Evolutionary conservation across 192 early-diverging fungal genomes (phyloP), one percentile per base, ranked within the genome.

Genomic region (Backusella psychrophila): DNA sequence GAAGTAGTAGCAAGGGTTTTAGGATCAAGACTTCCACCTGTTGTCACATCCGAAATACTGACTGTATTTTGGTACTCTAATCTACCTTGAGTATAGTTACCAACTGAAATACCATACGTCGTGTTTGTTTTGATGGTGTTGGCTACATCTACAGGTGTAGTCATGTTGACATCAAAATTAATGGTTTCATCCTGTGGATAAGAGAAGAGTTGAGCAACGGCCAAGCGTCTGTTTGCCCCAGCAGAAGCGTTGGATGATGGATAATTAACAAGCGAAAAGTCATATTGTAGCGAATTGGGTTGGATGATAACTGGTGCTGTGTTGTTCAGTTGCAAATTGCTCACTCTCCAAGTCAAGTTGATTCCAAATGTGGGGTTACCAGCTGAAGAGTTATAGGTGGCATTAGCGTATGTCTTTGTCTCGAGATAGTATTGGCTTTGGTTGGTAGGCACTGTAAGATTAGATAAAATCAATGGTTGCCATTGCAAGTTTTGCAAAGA

Each of bases 1-100:
- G 68, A 15, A 3, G 49, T n/a, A 6, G 2, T 19, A 21, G 59
- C 59, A 12, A 75, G 34, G 5, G 44, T 38, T 11, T 19, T 56
- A 1, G 77, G 49, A 26, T 75, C 59, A 21, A 80, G 29, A 11
- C 2, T 46, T 29, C 70, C 75, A 5, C 65, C 52, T 46, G 66
- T 3, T 26, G 7, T 6, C 11, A 75, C 59, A 38, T 79, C 76
- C 17, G 72, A 72, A n/a, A 80, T 39, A 35, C 75, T 80, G 4
- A 75, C 67, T 14, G 75, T 66, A 1, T 67, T 67, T 14, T 71
- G 76, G 29, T 78, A 83, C 49, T 83, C 82, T 11, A 80, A 38
- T 17, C 82, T 76, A 49, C 82, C 82, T 70, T 83, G 76, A 33
- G 76, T 75, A 70, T 80, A 83, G 3, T 75, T 31, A 52, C 82